Percentiles rank a stretch among this genome's conserved stretches.
Conservation (phyloP, 2,329 filamentous ascomycete genomes). For the Trichothecium roseum region DNA sequence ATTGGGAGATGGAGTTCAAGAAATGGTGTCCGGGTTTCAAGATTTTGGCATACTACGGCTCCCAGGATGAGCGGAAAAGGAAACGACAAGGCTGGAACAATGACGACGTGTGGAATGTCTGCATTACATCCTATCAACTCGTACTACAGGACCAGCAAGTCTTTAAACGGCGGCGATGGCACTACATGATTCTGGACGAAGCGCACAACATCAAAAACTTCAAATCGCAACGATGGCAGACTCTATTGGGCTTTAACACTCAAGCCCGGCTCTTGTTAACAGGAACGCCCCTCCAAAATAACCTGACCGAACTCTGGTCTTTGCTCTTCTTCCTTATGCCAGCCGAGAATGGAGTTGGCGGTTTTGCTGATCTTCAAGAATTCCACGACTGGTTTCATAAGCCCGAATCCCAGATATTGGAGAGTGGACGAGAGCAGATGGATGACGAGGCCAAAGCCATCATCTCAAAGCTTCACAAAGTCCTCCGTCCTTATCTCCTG, state of each 20-base stretch:
- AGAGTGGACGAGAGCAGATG: slow-evolving; percentile 87
- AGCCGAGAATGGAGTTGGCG: slow-evolving; percentile 73
- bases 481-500: slow-evolving; percentile 83
- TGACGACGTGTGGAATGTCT: slow-evolving; percentile 90
- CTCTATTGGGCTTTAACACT: slow-evolving; percentile 86
- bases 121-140: slow-evolving; percentile 95
- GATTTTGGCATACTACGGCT: slow-evolving; percentile 93
- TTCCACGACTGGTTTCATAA: slow-evolving; percentile 95
- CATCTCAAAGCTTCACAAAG: slow-evolving; percentile 87
- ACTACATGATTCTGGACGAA: slow-evolving; percentile 97
- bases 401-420: slow-evolving; percentile 89
- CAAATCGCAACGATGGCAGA: slow-evolving; percentile 94
- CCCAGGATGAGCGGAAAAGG: slow-evolving; percentile 79
- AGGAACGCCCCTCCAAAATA: slow-evolving; percentile 93
- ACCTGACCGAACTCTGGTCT: slow-evolving; percentile 93
- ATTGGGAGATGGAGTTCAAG: slow-evolving; percentile 99
- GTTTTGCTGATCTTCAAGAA: slow-evolving; percentile 89
- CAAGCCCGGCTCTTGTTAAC: slow-evolving; percentile 79
- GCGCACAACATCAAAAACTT: slow-evolving; percentile 99
- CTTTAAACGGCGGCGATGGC: slow-evolving; percentile 87
- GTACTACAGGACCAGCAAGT: slow-evolving; percentile 90
- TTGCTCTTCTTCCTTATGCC: slow-evolving; percentile 95
- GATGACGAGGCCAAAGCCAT: slow-evolving; percentile 89
- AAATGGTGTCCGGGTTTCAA: slow-evolving; percentile 99
- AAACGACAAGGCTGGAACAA: slow-evolving; percentile 92